These are phyloP conservation scores for Jatropha podagrica DNA, from an alignment of 441 rosid genomes.

Conservation along the genomic window DNA sequence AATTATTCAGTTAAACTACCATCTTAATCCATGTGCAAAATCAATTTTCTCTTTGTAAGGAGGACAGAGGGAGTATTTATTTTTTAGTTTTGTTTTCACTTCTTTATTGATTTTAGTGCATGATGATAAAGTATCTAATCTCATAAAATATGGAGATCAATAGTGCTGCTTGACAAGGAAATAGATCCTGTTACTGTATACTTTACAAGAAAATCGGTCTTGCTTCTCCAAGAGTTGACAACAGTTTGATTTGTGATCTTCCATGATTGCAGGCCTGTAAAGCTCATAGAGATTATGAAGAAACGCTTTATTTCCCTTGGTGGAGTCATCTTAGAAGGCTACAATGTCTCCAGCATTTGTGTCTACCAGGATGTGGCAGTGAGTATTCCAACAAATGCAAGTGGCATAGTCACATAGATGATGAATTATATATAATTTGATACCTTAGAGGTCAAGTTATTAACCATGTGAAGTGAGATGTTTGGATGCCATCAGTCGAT, in stretches of 20 bases:
- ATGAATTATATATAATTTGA: not conserved
- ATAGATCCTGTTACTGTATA: not conserved
- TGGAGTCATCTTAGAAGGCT: conserved; percentile 82
- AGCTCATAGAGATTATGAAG: conserved; percentile 81
- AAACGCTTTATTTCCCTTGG: conserved; percentile 72
- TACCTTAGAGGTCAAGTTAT: not conserved
- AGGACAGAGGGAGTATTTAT: no score
- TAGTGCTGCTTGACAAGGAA: not conserved
- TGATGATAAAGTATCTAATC: not conserved
- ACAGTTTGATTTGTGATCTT: conserved; percentile 5
- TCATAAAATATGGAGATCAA: not conserved
- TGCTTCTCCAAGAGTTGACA: conserved; percentile 4
- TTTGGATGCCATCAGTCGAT: not conserved
- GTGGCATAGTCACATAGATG: not conserved
- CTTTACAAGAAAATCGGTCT: not conserved
- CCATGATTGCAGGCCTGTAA: conserved; percentile 66
- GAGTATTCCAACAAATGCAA: conserved; percentile 31
- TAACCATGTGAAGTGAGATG: not conserved
- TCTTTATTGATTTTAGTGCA: conserved; percentile 10
- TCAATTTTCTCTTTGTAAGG: no score
- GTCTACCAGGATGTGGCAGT: conserved; percentile 67
- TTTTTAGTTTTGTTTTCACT: not conserved
- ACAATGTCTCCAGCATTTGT: conserved; percentile 59
- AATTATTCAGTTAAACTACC: no score
- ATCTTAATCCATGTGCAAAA: no score